Evolutionary conservation across 2,329 filamentous ascomycete species (phyloP).

Genomic region (Davidsoniella neocaledoniae): DNA sequence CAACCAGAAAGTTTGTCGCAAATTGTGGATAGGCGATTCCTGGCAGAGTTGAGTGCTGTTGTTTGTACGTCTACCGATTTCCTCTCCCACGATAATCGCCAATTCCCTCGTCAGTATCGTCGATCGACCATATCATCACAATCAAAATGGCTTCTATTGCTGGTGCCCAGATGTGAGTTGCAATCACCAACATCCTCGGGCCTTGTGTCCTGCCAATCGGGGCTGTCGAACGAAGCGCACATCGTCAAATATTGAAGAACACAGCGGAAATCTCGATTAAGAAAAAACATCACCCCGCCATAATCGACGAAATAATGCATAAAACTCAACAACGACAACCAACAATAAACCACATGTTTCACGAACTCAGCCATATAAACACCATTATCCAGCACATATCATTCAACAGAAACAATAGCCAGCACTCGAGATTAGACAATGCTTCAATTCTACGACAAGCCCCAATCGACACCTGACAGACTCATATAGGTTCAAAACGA

Average conservation of each 20-base stretch:
- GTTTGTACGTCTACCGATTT: slow-evolving; percentile 12
- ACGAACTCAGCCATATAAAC: background rate
- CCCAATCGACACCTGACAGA: background rate
- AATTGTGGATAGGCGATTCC: slow-evolving; percentile 12
- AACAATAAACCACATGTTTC: background rate
- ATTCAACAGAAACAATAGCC: background rate
- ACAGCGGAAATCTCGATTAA: too few relatives aligned
- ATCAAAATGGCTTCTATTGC: slow-evolving; percentile 13
- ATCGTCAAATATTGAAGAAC: slow-evolving; percentile 5
- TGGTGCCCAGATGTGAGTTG: slow-evolving; percentile 14
- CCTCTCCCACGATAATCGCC: slow-evolving; percentile 13
- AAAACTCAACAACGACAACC: background rate
- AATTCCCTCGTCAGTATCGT: slow-evolving; percentile 13
- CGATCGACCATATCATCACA: slow-evolving; percentile 13
- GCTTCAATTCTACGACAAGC: background rate
- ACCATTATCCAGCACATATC: background rate
- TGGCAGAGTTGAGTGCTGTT: slow-evolving; percentile 10
- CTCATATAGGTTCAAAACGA: too few relatives aligned
- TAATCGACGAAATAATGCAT: background rate
- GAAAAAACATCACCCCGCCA: too few relatives aligned
- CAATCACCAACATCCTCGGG: slow-evolving; percentile 1
- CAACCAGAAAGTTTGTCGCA: slow-evolving; percentile 12
- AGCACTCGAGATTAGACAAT: background rate
- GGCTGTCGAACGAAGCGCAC: slow-evolving; percentile 4
- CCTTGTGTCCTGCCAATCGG: background rate